A percentile compares a stretch with the other conserved stretches of the same genome.
These are phyloP conservation scores for Cercospora beticola DNA, from an alignment of 2,329 filamentous ascomycete genomes.

Conservation along the genomic window DNA sequence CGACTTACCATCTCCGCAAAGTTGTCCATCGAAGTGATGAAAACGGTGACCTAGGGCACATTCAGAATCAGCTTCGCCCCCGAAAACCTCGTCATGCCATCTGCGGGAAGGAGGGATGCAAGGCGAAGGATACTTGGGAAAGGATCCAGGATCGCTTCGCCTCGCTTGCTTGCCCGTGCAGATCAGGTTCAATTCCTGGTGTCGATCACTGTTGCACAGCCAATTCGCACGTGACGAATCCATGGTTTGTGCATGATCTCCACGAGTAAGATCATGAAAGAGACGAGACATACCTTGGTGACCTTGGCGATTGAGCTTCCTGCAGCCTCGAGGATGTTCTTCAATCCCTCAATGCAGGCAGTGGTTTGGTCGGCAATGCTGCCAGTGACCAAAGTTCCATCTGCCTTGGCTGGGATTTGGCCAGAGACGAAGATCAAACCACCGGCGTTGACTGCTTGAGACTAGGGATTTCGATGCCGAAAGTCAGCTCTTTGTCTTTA, in stretches of 20 bases:
- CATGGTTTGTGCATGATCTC: background rate
- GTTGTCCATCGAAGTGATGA: slow-evolving; percentile 86
- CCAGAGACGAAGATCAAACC: slow-evolving; percentile 68
- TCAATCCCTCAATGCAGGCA: slow-evolving; percentile 74
- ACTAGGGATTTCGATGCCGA: slow-evolving; percentile 32
- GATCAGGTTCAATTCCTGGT: background rate
- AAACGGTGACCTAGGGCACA: slow-evolving; percentile 58
- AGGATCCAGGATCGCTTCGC: slow-evolving; percentile 4
- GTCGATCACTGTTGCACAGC: background rate
- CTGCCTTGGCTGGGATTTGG: slow-evolving; percentile 71
- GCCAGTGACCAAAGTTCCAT: slow-evolving; percentile 61
- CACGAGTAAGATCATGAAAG: background rate
- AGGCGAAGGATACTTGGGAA: background rate
- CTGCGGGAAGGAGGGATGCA: background rate
- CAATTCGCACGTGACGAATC: background rate
- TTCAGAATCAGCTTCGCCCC: slow-evolving; percentile 2
- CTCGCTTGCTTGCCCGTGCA: slow-evolving; percentile 5
- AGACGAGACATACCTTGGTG: slow-evolving; percentile 66
- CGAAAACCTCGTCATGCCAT: background rate
- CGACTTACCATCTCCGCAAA: slow-evolving; percentile 66
- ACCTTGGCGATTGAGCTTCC: slow-evolving; percentile 76
- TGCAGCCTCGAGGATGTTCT: slow-evolving; percentile 78
- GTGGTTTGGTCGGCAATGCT: slow-evolving; percentile 68
- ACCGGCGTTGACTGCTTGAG: slow-evolving; percentile 65
- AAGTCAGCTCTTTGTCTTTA: background rate